phyloP scores from a whole-genome alignment of 1,139 yeast species.

The Diutina ranongensis region DNA sequence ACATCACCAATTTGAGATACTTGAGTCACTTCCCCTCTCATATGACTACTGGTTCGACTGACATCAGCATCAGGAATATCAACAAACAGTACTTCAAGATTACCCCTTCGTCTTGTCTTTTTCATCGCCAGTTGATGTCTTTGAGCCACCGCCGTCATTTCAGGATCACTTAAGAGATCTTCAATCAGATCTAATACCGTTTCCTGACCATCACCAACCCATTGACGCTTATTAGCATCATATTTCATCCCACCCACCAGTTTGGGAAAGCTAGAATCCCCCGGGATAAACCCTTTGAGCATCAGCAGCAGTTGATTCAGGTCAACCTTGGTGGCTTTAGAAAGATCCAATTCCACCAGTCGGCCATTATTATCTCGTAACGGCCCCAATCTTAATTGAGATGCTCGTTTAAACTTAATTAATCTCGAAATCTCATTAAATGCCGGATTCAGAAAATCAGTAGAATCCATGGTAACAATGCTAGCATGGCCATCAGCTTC shows the following conservation, averaged over 20 bases:
- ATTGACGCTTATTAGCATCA: background rate
- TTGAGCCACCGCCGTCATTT: background rate
- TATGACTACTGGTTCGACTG: background rate
- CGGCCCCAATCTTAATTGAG: background rate
- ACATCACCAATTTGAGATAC: background rate
- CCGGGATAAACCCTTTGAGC: background rate
- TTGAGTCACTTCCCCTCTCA: background rate
- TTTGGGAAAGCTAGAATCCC: background rate
- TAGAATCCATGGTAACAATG: background rate
- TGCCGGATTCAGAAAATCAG: background rate
- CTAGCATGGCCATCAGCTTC: background rate
- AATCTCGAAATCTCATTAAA: background rate
- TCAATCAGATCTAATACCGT: conserved; percentile 1
- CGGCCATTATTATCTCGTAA: background rate
- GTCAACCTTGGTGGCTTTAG: background rate
- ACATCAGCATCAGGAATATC: background rate
- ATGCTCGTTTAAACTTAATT: background rate
- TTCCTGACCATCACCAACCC: background rate
- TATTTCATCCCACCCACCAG: background rate
- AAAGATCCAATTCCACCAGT: background rate
- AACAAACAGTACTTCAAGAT: conserved; percentile 3
- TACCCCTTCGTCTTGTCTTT: background rate
- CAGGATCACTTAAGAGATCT: background rate
- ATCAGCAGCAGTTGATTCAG: background rate
- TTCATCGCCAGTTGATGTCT: conserved; percentile 2